Evolutionary conservation across 2,329 filamentous ascomycete species (phyloP), one percentile per base, ranked within the genome.

Genomic region (Diaporthe longicolla): DNA sequence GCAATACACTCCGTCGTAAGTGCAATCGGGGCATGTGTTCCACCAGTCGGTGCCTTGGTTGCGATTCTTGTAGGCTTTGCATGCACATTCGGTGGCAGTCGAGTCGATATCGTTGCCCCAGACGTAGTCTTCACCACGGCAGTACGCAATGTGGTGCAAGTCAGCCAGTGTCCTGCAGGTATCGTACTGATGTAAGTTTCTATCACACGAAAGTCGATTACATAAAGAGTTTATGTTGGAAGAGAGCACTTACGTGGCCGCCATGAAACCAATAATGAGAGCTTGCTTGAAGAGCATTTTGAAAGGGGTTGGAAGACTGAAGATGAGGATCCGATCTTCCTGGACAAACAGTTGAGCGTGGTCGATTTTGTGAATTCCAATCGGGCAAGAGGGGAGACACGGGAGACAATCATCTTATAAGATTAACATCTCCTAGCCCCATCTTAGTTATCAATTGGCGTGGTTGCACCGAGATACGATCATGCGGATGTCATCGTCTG

Each of bases 21-120:
- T 63, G 59, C 59, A 63, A 26, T 63, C 59, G 3, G 37, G 59
- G 24, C 59, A 63, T 10, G 59, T 63, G 26, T 63, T 63, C 59
- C 59, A 63, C 59, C 59, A 63, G 4, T 63, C 59, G 29, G 59
- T 63, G 40, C 59, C 59, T 21, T 48, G 15, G 8, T 63, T 63
- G n/a, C 59, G 59, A 40, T 63, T 63, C 40, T 63, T 63, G 24
- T 63, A 63, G 6, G 59, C 59, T 10, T 29, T 32, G 24, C 59
- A 63, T n/a, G 59, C 59, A 21, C 59, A 63, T 26, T 63, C 59
- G 24, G 59, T 63, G 7, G 59, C 59, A 29, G 13, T 10, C 5
- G 40, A 19, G n/a, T 48, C 40, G 19, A 63, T 29, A 26, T 63
- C 40, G 26, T 63, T 63, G 37, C 59, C 59, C 59, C 59, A 63